These are phyloP conservation scores for Saccharata proteae DNA, from an alignment of 2,329 filamentous ascomycete species.

Conservation along the genomic window DNA sequence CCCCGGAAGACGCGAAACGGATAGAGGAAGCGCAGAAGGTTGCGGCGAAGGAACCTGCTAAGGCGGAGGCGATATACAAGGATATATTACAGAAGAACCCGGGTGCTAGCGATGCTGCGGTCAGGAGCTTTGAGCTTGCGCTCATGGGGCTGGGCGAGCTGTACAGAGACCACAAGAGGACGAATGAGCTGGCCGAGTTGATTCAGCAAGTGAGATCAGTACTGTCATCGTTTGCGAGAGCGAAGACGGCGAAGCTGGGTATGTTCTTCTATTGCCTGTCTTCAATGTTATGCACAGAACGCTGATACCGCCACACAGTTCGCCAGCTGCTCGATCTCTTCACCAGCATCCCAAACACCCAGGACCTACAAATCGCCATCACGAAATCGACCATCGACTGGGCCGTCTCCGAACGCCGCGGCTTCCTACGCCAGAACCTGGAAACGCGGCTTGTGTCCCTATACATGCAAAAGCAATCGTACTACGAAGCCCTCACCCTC, in stretches of 20 bases:
- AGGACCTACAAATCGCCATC: slow-evolving; percentile 85
- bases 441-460: slow-evolving; percentile 88
- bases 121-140: slow-evolving; percentile 83
- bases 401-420: slow-evolving; percentile 86
- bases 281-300: neutral
- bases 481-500: slow-evolving; percentile 91
- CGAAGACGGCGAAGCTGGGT: slow-evolving; percentile 97
- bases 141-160: slow-evolving; percentile 82
- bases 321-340: slow-evolving; percentile 95
- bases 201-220: slow-evolving; percentile 83
- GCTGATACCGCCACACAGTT: slow-evolving; percentile 42
- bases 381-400: slow-evolving; percentile 99
- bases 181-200: slow-evolving; percentile 74
- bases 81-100: slow-evolving; percentile 79
- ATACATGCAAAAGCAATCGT: slow-evolving; percentile 94
- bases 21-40: slow-evolving; percentile 84
- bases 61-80: slow-evolving; percentile 81
- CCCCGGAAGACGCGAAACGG: slow-evolving; percentile 43
- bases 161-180: slow-evolving; percentile 77
- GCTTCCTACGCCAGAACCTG: slow-evolving; percentile 95
- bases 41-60: slow-evolving; percentile 64
- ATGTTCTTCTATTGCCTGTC: slow-evolving; percentile 25
- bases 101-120: slow-evolving; percentile 70
- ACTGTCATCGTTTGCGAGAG: slow-evolving; percentile 93
- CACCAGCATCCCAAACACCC: slow-evolving; percentile 82